phyloP scores from a whole-genome alignment of 768 basidiomycete genomes.

The Sistotremastrum suecicum region DNA sequence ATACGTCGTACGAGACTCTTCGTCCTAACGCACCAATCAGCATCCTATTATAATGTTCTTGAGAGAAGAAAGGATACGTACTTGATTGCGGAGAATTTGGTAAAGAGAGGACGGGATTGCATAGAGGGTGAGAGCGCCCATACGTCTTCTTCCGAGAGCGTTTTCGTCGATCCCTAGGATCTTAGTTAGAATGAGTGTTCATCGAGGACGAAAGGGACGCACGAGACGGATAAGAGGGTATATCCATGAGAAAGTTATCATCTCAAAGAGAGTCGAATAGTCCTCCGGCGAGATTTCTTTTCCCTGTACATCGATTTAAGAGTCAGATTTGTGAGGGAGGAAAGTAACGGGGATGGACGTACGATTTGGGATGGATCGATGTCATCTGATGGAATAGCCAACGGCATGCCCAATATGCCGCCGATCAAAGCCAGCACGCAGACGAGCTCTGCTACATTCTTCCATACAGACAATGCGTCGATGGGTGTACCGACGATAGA shows the following conservation, averaged over 20 bases:
- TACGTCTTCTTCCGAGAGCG: constrained; percentile 57
- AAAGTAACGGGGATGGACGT: neutral
- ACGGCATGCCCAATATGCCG: constrained; percentile 46
- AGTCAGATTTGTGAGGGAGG: no score
- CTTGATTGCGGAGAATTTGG: constrained; percentile 24
- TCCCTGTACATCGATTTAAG: constrained; percentile 23
- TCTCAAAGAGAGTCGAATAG: constrained; percentile 55
- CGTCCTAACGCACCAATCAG: neutral
- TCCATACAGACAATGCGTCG: no score
- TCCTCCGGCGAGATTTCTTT: constrained; percentile 52
- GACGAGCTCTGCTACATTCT: constrained; percentile 27
- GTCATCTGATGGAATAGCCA: constrained; percentile 33
- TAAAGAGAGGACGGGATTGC: constrained; percentile 52
- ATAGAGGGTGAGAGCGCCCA: constrained; percentile 57
- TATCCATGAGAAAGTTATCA: constrained; percentile 64
- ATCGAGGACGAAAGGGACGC: constrained; percentile 6
- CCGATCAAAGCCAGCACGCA: constrained; percentile 28
- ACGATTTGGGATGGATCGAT: neutral
- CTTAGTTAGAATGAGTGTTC: neutral
- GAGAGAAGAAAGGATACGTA: constrained; percentile 1
- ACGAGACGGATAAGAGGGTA: constrained; percentile 44
- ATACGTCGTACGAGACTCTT: constrained; percentile 28
- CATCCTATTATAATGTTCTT: no score
- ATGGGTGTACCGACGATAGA: no score
- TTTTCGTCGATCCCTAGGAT: constrained; percentile 26